Evolutionary conservation across 2,329 filamentous ascomycete species (phyloP).

Genomic region (Alternaria hordeiaustralica): DNA sequence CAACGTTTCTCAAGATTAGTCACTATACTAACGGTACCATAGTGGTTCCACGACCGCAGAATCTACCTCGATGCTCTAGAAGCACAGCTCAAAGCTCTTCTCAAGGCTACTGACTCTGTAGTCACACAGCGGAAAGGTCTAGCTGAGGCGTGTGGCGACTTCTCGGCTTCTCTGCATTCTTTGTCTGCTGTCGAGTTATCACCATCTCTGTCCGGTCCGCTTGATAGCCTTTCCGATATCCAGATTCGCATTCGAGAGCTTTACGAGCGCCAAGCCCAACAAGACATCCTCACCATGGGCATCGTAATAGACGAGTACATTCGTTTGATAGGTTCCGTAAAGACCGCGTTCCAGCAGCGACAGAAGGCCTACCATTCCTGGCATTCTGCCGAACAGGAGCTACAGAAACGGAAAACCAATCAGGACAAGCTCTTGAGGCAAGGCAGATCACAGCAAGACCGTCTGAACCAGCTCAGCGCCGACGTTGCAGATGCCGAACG

Average conservation of each 20-base stretch:
- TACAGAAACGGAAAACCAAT: slow-evolving; percentile 84
- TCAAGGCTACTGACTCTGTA: slow-evolving; percentile 94
- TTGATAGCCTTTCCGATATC: slow-evolving; percentile 90
- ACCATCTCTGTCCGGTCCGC: slow-evolving; percentile 81
- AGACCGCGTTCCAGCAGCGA: slow-evolving; percentile 88
- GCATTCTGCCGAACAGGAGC: slow-evolving; percentile 87
- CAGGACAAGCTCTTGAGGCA: slow-evolving; percentile 96
- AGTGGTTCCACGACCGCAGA: slow-evolving; percentile 98
- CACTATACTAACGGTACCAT: slow-evolving; percentile 15
- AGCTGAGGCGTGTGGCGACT: slow-evolving; percentile 90
- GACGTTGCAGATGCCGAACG: slow-evolving; percentile 95
- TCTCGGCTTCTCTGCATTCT: slow-evolving; percentile 89
- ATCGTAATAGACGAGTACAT: slow-evolving; percentile 99
- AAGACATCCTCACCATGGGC: slow-evolving; percentile 93
- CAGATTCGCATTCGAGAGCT: slow-evolving; percentile 94
- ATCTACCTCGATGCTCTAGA: slow-evolving; percentile 95
- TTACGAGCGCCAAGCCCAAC: slow-evolving; percentile 95
- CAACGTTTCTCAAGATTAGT: not conserved
- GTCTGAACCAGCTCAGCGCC: slow-evolving; percentile 87
- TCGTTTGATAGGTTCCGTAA: slow-evolving; percentile 91
- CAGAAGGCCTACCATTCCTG: slow-evolving; percentile 96
- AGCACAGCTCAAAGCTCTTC: slow-evolving; percentile 83
- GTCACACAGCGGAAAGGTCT: slow-evolving; percentile 91
- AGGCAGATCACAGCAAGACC: slow-evolving; percentile 94
- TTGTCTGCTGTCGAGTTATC: slow-evolving; percentile 93